Conservation (phyloP, 2,329 filamentous ascomycete species). For the Verticillium klebahnii region DNA sequence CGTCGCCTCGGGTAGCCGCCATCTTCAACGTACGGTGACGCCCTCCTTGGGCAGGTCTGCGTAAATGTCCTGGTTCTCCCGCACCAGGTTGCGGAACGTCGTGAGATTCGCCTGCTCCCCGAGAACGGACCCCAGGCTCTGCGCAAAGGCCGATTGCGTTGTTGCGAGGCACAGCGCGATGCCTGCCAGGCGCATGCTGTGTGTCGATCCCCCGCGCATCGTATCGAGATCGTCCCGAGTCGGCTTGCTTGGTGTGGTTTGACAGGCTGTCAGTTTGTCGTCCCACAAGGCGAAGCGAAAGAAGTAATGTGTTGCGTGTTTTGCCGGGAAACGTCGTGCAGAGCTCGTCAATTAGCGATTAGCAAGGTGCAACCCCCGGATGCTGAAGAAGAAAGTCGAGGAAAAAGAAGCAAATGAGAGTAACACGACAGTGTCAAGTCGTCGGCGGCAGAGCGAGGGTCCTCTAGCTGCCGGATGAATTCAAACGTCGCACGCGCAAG, state of each 20-base stretch:
- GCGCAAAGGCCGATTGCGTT: conserved; percentile 12
- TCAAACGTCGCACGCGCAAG: not conserved
- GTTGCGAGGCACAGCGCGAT: not conserved
- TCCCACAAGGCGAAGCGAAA: not conserved
- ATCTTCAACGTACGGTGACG: conserved; percentile 32
- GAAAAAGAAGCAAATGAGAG: not conserved
- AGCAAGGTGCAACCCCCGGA: not conserved
- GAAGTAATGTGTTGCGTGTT: not conserved
- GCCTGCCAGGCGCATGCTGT: not conserved
- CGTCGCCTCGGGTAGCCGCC: not conserved
- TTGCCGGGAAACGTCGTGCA: not conserved
- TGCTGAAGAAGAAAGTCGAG: not conserved
- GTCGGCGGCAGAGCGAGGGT: not conserved
- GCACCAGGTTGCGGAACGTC: conserved; percentile 37
- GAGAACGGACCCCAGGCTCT: conserved; percentile 27
- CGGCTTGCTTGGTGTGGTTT: not conserved
- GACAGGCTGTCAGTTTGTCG: not conserved
- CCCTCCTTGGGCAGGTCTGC: conserved; percentile 37
- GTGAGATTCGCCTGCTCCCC: conserved; percentile 34
- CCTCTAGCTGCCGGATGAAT: not conserved
- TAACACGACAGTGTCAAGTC: too few relatives aligned
- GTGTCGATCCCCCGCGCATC: not conserved
- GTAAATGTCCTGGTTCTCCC: conserved; percentile 41
- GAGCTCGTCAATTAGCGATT: not conserved
- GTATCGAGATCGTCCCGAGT: not conserved